phyloP scores from a whole-genome alignment of 225 moss, liverwort and hornwort genomes.

The Bryoerythrophyllum caledonicum region DNA sequence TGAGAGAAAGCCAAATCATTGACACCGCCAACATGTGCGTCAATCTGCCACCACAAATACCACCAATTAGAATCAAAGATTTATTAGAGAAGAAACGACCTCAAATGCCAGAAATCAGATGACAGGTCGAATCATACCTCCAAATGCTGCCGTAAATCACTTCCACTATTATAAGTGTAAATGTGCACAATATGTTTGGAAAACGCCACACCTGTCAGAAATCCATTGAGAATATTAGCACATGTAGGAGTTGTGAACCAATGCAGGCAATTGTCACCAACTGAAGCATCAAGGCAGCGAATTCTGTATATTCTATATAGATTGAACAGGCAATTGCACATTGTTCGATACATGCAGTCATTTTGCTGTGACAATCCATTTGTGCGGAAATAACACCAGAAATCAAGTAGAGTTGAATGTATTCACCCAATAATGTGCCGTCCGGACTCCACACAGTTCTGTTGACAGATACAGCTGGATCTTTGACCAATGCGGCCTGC shows the following conservation, averaged over 20 bases:
- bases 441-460: conserved; percentile 98
- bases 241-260: not conserved
- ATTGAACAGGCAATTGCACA: not conserved
- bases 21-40: conserved; percentile 96
- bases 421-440: conserved; percentile 73
- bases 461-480: conserved; percentile 92
- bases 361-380: conserved; percentile 1
- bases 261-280: not conserved
- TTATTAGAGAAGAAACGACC: not conserved
- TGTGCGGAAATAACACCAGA: not conserved
- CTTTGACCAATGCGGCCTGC: conserved; percentile 94
- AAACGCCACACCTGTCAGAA: conserved; percentile 85
- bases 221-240: not conserved
- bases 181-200: conserved; percentile 98
- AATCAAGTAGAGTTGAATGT: not conserved
- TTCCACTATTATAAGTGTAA: conserved; percentile 75
- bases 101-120: not conserved
- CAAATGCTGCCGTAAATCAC: conserved; percentile 85
- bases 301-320: not conserved
- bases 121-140: conserved; percentile 55
- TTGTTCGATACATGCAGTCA: not conserved
- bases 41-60: conserved; percentile 59
- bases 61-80: conserved; percentile 11
- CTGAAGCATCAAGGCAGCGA: not conserved
- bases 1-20: conserved; percentile 98